Evolutionary conservation across 768 basidiomycete species (phyloP).

Genomic region (Bullera alba): DNA sequence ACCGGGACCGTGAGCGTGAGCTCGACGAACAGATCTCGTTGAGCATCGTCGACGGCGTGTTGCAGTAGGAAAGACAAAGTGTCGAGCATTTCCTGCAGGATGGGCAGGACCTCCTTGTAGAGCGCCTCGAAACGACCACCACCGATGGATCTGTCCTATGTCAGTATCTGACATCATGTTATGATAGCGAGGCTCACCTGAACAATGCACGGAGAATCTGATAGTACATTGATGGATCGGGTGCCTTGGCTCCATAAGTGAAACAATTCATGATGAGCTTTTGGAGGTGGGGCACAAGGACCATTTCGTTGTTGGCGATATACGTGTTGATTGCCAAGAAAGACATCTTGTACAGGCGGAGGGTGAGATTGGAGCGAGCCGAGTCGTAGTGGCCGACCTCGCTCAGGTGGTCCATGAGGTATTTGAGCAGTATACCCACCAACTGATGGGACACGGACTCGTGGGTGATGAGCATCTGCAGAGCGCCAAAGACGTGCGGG

Average conservation of each 20-base stretch:
- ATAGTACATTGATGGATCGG: constrained; percentile 86
- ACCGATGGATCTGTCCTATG: constrained; percentile 49
- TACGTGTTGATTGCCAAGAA: constrained; percentile 75
- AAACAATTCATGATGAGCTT: constrained; percentile 95
- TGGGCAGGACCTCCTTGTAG: constrained; percentile 91
- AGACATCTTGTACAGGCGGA: constrained; percentile 91
- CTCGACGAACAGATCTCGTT: constrained; percentile 88
- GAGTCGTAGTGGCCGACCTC: constrained; percentile 71
- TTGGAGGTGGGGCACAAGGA: constrained; percentile 85
- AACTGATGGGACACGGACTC: constrained; percentile 70
- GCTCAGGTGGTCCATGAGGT: constrained; percentile 73
- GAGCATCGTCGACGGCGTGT: constrained; percentile 62
- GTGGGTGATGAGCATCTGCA: constrained; percentile 72
- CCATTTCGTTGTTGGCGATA: constrained; percentile 73
- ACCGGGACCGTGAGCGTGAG: constrained; percentile 94
- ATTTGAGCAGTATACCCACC: constrained; percentile 78
- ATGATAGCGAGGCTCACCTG: constrained; percentile 62
- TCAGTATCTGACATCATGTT: neutral
- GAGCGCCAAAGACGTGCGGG: constrained; percentile 70
- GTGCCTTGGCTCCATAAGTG: constrained; percentile 81
- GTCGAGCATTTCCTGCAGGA: constrained; percentile 95
- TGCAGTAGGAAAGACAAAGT: constrained; percentile 83
- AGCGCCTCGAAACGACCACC: constrained; percentile 87
- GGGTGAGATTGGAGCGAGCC: constrained; percentile 69
- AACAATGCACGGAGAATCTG: constrained; percentile 86